Conservation (phyloP, 2,329 filamentous ascomycete species). For the Tolypocladium amazonense region DNA sequence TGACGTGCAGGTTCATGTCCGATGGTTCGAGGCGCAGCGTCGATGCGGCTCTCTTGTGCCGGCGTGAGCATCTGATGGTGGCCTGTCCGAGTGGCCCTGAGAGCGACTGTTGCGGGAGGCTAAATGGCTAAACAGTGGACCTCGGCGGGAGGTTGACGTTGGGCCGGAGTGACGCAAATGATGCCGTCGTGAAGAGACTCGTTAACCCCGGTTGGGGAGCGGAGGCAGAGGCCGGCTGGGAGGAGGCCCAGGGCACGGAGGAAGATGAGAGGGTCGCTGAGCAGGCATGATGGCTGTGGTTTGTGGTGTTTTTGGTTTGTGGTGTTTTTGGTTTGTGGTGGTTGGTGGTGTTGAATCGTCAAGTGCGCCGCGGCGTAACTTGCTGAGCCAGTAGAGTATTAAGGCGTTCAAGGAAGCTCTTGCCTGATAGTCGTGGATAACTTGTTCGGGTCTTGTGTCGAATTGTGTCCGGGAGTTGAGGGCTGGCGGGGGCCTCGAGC, state of each 20-base stretch:
- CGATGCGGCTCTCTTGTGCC: slow-evolving; percentile 1
- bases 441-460: not conserved
- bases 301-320: not conserved
- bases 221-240: slow-evolving; percentile 54
- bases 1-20: slow-evolving; percentile 4
- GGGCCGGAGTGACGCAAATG: not conserved
- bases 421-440: not conserved
- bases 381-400: slow-evolving; percentile 2
- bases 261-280: slow-evolving; percentile 54
- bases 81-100: not conserved
- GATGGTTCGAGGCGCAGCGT: not conserved
- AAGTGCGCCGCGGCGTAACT: slow-evolving; percentile 7
- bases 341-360: slow-evolving; percentile 8
- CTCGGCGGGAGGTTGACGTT: not conserved
- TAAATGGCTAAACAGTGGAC: not conserved
- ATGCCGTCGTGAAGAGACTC: not conserved
- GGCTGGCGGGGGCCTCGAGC: not conserved
- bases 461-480: not conserved
- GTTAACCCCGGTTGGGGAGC: slow-evolving; percentile 49
- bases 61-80: not conserved
- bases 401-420: not conserved
- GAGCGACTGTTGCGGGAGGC: not conserved
- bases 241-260: slow-evolving; percentile 56
- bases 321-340: not conserved
- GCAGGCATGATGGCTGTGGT: slow-evolving; percentile 33